A percentile compares a stretch with the other conserved stretches of the same genome.
phyloP scores from a whole-genome alignment of 768 basidiomycete genomes.

The Kwoniella dendrophila region DNA sequence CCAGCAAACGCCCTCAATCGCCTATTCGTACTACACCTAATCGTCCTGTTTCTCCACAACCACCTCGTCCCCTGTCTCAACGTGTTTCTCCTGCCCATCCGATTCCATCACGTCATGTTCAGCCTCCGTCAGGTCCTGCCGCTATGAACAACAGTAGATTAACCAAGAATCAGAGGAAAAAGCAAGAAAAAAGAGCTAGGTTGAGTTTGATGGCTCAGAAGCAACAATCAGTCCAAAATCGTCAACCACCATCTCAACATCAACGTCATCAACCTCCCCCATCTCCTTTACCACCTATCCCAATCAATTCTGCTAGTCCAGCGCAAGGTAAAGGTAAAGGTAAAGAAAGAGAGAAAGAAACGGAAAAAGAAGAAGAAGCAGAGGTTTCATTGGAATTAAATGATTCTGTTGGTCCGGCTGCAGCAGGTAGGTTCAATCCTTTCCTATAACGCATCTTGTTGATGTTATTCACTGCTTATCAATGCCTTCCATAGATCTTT shows the following conservation, averaged over 20 bases:
- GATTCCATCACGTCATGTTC: not conserved
- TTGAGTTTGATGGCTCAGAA: not conserved
- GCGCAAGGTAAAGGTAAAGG: not conserved
- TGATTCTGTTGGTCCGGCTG: slow-evolving; percentile 8
- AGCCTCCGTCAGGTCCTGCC: not conserved
- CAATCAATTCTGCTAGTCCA: not conserved
- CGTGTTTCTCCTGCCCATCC: not conserved
- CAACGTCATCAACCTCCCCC: not conserved
- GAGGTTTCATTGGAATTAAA: slow-evolving; percentile 4
- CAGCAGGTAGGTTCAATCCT: slow-evolving; percentile 10
- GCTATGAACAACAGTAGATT: not conserved
- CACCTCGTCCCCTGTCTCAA: not conserved
- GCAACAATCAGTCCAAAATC: not conserved
- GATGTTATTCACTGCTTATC: not conserved
- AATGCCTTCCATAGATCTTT: slow-evolving; percentile 25
- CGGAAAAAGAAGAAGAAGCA: not conserved
- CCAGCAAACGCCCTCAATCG: no score
- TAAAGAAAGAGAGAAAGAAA: slow-evolving; percentile 1
- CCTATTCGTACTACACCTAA: not conserved
- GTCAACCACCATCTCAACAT: not conserved
- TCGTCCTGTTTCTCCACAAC: not conserved
- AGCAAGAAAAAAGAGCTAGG: slow-evolving; percentile 18
- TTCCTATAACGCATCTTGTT: not conserved
- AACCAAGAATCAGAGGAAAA: slow-evolving; percentile 9
- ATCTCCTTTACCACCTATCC: not conserved